A percentile compares a stretch with the other conserved stretches of the same genome.
phyloP scores from a whole-genome alignment of 306 rosid genomes.

The Vigna unguiculata region DNA sequence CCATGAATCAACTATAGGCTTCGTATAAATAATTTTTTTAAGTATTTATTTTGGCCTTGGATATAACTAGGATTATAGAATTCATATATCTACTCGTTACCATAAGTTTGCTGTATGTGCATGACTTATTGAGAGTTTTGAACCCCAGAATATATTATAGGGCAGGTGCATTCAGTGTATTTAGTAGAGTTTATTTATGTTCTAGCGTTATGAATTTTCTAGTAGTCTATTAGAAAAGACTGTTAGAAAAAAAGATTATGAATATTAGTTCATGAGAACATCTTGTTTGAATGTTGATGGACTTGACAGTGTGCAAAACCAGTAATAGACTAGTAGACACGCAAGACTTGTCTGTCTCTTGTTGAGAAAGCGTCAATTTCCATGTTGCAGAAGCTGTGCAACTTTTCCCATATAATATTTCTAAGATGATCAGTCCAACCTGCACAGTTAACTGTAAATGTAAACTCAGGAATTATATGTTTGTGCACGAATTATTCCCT shows the following conservation, averaged over 20 bases:
- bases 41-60: constrained; percentile 23
- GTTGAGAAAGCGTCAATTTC: constrained; percentile 17
- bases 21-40: constrained; percentile 13
- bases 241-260: neutral
- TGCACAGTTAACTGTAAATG: neutral
- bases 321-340: constrained; percentile 24
- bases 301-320: constrained; percentile 9
- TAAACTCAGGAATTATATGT: constrained; percentile 22
- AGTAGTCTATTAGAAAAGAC: neutral
- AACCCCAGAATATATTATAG: neutral
- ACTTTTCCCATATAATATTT: constrained; percentile 17
- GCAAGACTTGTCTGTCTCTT: constrained; percentile 3
- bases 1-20: constrained; percentile 24
- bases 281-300: constrained; percentile 28
- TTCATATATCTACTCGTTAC: constrained; percentile 3
- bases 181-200: neutral
- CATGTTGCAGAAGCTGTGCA: constrained; percentile 10
- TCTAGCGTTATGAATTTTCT: neutral
- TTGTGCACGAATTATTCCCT: constrained; percentile 13
- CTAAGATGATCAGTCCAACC: neutral
- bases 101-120: neutral
- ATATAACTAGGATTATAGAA: constrained; percentile 21
- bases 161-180: constrained; percentile 1
- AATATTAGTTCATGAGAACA: constrained; percentile 7
- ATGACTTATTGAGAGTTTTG: neutral